Base-by-base conservation (phyloP, 176 grass and related monocot genomes). In the Areca catechu region DNA sequence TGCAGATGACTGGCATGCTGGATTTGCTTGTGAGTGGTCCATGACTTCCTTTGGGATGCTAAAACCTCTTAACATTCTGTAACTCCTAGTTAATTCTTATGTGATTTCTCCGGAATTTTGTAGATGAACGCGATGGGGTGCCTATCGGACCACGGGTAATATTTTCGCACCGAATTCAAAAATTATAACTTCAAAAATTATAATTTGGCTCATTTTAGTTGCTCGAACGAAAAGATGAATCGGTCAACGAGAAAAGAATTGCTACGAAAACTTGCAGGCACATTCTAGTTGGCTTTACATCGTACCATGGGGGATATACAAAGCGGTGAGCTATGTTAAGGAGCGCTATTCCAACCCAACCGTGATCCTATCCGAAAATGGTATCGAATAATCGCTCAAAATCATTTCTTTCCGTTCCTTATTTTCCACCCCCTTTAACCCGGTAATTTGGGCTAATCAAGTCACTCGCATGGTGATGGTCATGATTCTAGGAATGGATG, bases 231-330 rank as follows among this genome's bases (percentile, higher is more conserved):
- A n/a, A 63, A 18, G 51, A 22, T 54, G 56, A 20, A 2, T 43
- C 49, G 14, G 3, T 7, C 23, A 43, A 43, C 3, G 34, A 3
- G 34, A 43, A 12, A 43, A 43, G 5, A 43, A 43, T 10, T 43
- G 34, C 34, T 2, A 43, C 34, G n/a, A 43, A 43, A 43, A 68
- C 37, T 55, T 66, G 24, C 79, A 95, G 82, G 86, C 71, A 0
- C 17, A 86, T 70, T 95, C 90, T 0, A 43, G 76, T 0, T 90
- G 90, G 90, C 66, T 95, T 21, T 95, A 95, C 37, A 82, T 86
- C 34, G 86, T 95, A 57, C 86, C 86, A 10, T 90, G 86, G 90
- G 90, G 90, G 3, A 74, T 95, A 30, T 95, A 95, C 74, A 95
- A 86, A 37, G 90, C 90, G 7, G 63, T 95, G 19, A 76, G 78